Evolutionary conservation across 2,329 filamentous ascomycete species (phyloP).

Genomic region (Diaporthe eres): DNA sequence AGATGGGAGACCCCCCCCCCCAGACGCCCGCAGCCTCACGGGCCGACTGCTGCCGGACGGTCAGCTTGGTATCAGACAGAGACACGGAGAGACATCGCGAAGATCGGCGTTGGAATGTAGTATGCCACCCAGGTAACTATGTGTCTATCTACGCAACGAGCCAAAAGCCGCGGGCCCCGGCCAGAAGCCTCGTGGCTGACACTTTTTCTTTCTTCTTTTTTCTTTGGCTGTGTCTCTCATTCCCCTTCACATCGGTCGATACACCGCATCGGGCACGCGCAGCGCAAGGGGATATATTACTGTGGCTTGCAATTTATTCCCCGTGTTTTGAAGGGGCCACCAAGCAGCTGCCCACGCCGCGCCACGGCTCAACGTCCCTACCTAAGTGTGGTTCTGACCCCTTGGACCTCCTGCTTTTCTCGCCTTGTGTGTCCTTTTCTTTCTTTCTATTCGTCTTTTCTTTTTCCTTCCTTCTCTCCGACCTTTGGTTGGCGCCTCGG

Average conservation of each 20-base stretch:
- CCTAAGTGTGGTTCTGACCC: constrained; percentile 22
- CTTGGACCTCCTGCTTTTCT: not conserved
- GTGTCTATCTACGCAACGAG: not conserved
- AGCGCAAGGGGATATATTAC: not conserved
- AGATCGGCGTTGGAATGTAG: not conserved
- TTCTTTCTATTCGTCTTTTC: not conserved
- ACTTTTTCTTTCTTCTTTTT: not conserved
- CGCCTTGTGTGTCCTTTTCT: not conserved
- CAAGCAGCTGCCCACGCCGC: constrained; percentile 9
- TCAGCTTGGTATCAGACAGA: not conserved
- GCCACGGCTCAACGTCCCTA: constrained; percentile 29
- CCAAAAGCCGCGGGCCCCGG: constrained; percentile 16
- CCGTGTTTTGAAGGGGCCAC: not conserved
- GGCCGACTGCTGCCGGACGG: constrained; percentile 8
- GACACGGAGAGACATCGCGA: constrained; percentile 4
- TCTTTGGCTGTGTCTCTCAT: not conserved
- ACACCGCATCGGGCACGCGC: constrained; percentile 8
- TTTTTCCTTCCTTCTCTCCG: not conserved
- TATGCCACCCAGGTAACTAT: not conserved
- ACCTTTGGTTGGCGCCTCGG: not conserved
- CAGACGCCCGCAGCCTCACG: constrained; percentile 5
- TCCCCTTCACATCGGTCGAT: not conserved
- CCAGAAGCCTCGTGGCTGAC: constrained; percentile 16
- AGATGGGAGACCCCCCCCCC: too few relatives aligned
- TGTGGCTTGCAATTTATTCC: constrained; percentile 30